Evolutionary conservation across 225 moss, liverwort and hornwort genomes (phyloP), one percentile per base, ranked within the genome.

Genomic region (Neckera pumila): DNA sequence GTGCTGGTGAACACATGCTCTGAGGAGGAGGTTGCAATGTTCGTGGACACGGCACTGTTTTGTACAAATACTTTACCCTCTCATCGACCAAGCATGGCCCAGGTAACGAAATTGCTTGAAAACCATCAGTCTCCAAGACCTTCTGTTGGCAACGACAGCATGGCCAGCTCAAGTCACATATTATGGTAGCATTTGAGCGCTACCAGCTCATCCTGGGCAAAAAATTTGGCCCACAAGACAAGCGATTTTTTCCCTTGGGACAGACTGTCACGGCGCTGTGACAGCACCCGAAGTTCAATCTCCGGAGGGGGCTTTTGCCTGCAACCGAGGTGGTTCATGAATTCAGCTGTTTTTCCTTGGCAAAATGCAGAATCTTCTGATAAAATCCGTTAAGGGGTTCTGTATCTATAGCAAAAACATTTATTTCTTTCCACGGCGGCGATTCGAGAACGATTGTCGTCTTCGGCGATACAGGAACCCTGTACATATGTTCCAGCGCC

Each of bases 81-180:
- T 21, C 91, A 90, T 85, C 95, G 98, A 86, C 98, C 98, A 14
- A 95, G 80, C 79, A 98, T 98, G 98, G 94, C 92, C 40, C 96
- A 96, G 81, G 98, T 98, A 85, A 93, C 90, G 73, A 96, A 98
- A 88, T 92, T 95, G 96, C 88, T 98, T 66, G 96, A 96, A 88
- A 89, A 70, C 23, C 51, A 90, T 85, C 91, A 93, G 62, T 86
- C 91, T 86, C 87, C 91, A 85, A 88, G 92, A 87, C 88, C 84
- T 79, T 93, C 92, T 80, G 65, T 93, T 33, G 89, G 92, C 85
- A 90, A 92, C 82, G 88, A 90, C 27, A 93, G 93, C 63, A 75
- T 92, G 62, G 91, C 92, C 49, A 91, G 92, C 91, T 92, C 93
- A 86, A 93, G 92, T 87, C 73, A 90, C 85, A 89, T 82, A 26